Evolutionary conservation across 176 grass and related monocot genomes (phyloP), one percentile per base, ranked within the genome.

Genomic region (Eleusine indica): DNA sequence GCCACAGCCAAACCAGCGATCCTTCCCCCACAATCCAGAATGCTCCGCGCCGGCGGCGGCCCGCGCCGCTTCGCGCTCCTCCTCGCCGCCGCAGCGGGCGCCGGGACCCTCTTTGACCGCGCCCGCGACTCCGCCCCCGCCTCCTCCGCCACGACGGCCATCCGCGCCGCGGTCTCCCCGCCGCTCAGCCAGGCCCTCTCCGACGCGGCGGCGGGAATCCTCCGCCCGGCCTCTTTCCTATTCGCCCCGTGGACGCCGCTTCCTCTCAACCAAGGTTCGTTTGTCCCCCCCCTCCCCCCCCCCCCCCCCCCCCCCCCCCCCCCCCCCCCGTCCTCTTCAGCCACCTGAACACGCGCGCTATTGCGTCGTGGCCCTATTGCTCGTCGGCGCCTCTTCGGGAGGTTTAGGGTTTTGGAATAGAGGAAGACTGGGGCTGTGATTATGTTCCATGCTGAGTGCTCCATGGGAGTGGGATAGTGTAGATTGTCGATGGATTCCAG

Each of bases 11-110:
- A 2, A 10, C 44, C 61, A 0, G 25, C 61, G 61, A 64, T 5
- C 61, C 61, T 14, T 64, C 61, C 25, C 8, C 9, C 3, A 30
- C 22, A 64, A 0, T 66, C 79, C 69, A 49, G 82, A 68, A 82
- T 88, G 75, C 54, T 79, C 68, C 69, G 74, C 63, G 39, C 6
- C 54, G 75, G 54, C 76, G 58, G 58, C 21, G 58, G 19, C 56
- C 19, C n/a, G 58, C 87, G 83, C 69, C 48, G 83, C 46, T 46
- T 43, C 52, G 80, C 87, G 13, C 75, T 79, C 71, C 56, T 78
- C 57, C 81, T 83, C 47, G 74, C 69, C 63, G 78, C 74, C 13
- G 56, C 73, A 12, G 52, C 12, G 38, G 74, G 51, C 7, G 46
- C 78, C 9, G 73, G 71, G 1, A 65, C 15, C 63, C 42, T 73